Evolutionary conservation across 208 protist species (phyloP).

Genomic region (Sergeia podlipaevii): DNA sequence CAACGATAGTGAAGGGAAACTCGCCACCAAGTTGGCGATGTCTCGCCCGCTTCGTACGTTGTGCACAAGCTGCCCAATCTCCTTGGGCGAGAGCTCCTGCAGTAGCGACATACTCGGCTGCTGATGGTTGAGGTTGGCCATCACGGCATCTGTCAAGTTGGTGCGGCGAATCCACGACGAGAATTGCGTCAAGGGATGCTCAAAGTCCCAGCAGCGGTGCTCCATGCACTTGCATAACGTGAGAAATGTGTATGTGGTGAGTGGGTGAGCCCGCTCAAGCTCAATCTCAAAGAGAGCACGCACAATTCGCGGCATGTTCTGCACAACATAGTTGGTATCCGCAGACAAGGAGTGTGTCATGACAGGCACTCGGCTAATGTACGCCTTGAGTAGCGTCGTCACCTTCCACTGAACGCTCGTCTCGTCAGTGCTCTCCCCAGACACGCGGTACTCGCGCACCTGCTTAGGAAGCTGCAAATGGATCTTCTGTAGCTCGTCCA

Average conservation of each 20-base stretch:
- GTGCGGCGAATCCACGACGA: conserved; percentile 41
- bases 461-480: conserved; percentile 48
- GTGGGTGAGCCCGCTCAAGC: conserved; percentile 89
- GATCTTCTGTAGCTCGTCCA: conserved; percentile 91
- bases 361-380: conserved; percentile 86
- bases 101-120: conserved; percentile 73
- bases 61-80: conserved; percentile 86
- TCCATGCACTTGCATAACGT: conserved; percentile 94
- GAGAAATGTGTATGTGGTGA: conserved; percentile 84
- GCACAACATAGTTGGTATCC: conserved; percentile 96
- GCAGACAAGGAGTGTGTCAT: conserved; percentile 92
- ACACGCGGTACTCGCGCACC: conserved; percentile 62
- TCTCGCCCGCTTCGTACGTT: conserved; percentile 78
- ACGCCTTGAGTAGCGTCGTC: conserved; percentile 97
- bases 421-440: conserved; percentile 81
- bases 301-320: conserved; percentile 95
- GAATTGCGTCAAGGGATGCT: conserved; percentile 92
- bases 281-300: conserved; percentile 98
- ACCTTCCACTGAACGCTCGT: conserved; percentile 93
- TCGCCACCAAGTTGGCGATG: conserved; percentile 74
- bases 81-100: conserved; percentile 72
- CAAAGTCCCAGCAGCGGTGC: conserved; percentile 92
- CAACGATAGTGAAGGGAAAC: conserved; percentile 92
- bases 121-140: conserved; percentile 61
- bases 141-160: conserved; percentile 78